These are phyloP conservation scores for Coprinellus micaceus DNA, from an alignment of 768 basidiomycete genomes.

Conservation along the genomic window DNA sequence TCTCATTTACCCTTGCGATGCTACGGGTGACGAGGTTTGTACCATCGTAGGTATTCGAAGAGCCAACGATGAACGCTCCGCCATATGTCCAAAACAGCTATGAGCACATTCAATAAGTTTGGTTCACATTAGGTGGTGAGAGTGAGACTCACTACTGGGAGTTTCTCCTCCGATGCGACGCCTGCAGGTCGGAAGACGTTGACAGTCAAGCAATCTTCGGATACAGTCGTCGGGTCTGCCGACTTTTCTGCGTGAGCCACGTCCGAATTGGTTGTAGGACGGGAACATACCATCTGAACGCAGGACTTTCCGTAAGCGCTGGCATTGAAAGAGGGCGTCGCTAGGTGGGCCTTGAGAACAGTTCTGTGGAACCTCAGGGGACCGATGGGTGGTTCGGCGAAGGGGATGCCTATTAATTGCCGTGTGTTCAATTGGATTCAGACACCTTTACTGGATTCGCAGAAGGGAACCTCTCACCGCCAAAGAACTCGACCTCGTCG, in stretches of 20 bases:
- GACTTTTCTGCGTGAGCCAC: background rate
- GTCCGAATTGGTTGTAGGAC: background rate
- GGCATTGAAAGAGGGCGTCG: conserved; percentile 37
- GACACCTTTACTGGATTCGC: background rate
- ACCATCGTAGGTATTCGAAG: conserved; percentile 27
- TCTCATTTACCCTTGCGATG: conserved; percentile 27
- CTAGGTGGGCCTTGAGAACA: conserved; percentile 38
- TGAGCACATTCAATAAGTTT: background rate
- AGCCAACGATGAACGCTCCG: conserved; percentile 29
- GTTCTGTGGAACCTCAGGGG: conserved; percentile 40
- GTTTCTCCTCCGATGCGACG: conserved; percentile 19
- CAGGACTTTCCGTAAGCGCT: conserved; percentile 44
- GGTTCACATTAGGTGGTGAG: background rate
- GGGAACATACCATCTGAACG: conserved; percentile 40
- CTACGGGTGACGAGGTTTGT: conserved; percentile 35
- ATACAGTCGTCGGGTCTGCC: conserved; percentile 20
- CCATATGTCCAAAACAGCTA: conserved; percentile 42
- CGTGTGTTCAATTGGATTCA: background rate
- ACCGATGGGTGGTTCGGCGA: conserved; percentile 49
- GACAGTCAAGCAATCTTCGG: conserved; percentile 59
- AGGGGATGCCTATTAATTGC: conserved; percentile 43
- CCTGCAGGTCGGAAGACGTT: conserved; percentile 53
- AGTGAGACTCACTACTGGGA: conserved; percentile 35
- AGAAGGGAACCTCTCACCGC: conserved; percentile 30
- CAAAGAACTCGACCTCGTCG: conserved; percentile 40